Base-by-base conservation (phyloP, 306 rosid species). In the Casuarina cunninghamiana region DNA sequence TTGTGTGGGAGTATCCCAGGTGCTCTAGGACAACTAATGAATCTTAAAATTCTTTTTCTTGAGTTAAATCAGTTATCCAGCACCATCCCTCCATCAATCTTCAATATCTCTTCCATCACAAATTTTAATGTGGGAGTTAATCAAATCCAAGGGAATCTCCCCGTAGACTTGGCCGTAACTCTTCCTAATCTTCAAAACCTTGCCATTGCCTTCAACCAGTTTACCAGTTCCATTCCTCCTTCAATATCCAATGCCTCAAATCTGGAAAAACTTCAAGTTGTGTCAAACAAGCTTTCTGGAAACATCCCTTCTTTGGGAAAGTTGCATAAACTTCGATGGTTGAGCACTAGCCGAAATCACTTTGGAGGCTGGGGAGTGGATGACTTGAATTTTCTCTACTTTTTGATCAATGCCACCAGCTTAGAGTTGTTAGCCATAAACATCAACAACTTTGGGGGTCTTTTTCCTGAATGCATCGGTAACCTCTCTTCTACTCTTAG, bases 11-110 rank as follows among this genome's bases (percentile, higher is more conserved):
- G 41, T 61, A 61, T 61, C 1, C 67, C 41, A 3, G 4, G 3
- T 11, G 6, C 43, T 26, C 42, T 61, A 10, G 67, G 67, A 3
- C 42, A 11, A 26, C 42, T 61, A 0, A 10, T 0, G 2, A 35
- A 61, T 3, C 67, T 61, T 10, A 12, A 0, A 10, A 0, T 0
- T 35, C 3, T 32, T 61, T 0, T 0, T 1, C 0, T 61, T 10
- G 1, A 0, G 1, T 0, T 0, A 1, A 61, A 26, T 35, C 12
- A 11, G 6, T 35, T 61, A 0, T 61, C 42, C 10, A 17, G 67
- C 11, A 10, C 17, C 6, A 26, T 61, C 42, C 67, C 67, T 48
- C 43, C 67, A 26, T 61, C 67, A 61, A 35, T 35, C 43, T 61
- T 61, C 67, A 61, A 61, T 61, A 6, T 61, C 15, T 61, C 67